Base-by-base conservation (phyloP, 2,329 filamentous ascomycete genomes). In the Aspergillus jensenii region DNA sequence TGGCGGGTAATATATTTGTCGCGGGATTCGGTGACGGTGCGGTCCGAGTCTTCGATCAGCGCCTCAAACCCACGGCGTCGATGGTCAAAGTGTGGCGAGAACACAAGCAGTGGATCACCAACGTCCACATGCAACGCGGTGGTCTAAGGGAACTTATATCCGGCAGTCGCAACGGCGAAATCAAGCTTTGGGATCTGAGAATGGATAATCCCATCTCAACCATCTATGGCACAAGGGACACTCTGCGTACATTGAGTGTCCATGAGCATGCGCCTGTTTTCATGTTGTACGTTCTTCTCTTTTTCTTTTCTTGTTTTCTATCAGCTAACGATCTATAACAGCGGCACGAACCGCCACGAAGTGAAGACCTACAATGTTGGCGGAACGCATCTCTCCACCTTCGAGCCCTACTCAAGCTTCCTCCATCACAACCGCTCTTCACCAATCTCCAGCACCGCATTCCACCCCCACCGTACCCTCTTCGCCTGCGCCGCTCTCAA, bases 61-160 rank as follows among this genome's bases (percentile, higher is more conserved):
- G 95, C 12, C 78, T 90, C 61, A 87, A 88, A 61, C 89, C 92
- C 2, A 89, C 91, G 59, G 91, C 95, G 54, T 90, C 90, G 17
- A 97, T 98, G 93, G 89, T 97, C 55, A 91, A 90, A 76, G 93
- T 93, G 65, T 99, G 95, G 93, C 95, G 96, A 71, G 91, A 97
- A 68, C 93, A 98, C 70, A 87, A 89, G 60, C 91, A 96, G 67
- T 99, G 95, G 95, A 88, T 99, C 74, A 93, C 92, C 68, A 95
- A 91, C 65, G 91, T 96, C 14, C 95, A 98, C 72, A 92, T 99
- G 86, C 95, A 99, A 76, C 90, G 95, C 44, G 95, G 95, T 60
- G 95, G 95, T 2, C 87, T 96, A 74, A 84, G 95, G 58, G 95
- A 99, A 75, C 83, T 99, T 43, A 82, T 99, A 53, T 93, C 89